Evolutionary conservation across 208 protist genomes (phyloP), one percentile per base, ranked within the genome.

Genomic region (Trypanosoma grayi): DNA sequence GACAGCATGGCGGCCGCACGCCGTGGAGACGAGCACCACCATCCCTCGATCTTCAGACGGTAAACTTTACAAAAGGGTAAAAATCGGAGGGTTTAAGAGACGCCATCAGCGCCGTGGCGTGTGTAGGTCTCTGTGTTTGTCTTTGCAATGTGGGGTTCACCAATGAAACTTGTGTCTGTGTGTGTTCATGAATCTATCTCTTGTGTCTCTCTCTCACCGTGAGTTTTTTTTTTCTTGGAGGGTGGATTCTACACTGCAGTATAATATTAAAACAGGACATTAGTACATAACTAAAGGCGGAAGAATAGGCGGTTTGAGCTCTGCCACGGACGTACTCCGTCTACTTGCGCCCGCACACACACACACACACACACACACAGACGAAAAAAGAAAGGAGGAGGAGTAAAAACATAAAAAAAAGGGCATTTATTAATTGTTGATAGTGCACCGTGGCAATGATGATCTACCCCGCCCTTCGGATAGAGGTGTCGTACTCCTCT

Each of bases 401-500:
- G 14, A 43, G 58, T 8, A 54, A 48, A 8, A 50, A 28, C 5
- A 39, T 7, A 24, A 39, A 33, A 5, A n/a, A 34, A 3, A n/a
- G 44, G 18, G 44, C 20, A 8, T 33, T 10, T 33, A 22, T 28
- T 20, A 0, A 52, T 4, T 1, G 13, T 61, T 6, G 34, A 40
- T 54, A 14, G 60, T 55, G 10, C 40, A 6, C 37, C 55, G n/a
- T 31, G 20, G 27, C 4, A 4, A 70, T 75, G 54, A 66, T 71
- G 37, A 70, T 72, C 41, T 74, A 70, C 4, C 69, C 67, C 30
- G 53, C 55, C 30, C 33, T 66, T 22, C 67, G 65, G 8, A 25
- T 92, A 4, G 88, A 90, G 56, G 77, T 91, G 7, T 94, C 88
- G 2, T 94, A 94, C 66, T 94, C 88, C 4, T 90, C 85, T 8